phyloP scores from a whole-genome alignment of 2,329 filamentous ascomycete species.

The Uncinocarpus reesii region DNA sequence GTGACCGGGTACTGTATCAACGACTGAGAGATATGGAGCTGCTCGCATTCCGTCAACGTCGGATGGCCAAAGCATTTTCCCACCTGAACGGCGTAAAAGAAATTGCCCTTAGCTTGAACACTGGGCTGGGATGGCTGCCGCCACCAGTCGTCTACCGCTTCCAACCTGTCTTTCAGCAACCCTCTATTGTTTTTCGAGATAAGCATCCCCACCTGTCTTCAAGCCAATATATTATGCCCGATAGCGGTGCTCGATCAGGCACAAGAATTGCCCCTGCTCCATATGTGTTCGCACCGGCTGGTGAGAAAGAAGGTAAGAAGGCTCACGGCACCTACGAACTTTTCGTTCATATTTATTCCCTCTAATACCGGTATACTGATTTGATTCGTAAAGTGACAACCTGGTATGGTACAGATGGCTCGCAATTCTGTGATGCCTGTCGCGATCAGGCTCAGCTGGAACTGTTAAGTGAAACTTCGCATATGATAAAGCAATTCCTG shows the following conservation, averaged over 20 bases:
- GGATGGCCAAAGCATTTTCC: conserved; percentile 52
- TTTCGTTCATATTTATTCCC: neutral
- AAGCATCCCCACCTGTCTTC: neutral
- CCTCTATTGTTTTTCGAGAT: conserved; percentile 39
- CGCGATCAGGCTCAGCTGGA: conserved; percentile 56
- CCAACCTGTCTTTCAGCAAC: conserved; percentile 38
- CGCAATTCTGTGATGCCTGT: conserved; percentile 42
- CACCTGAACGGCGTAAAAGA: conserved; percentile 48
- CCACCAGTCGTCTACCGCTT: conserved; percentile 49
- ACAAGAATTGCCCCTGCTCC: neutral
- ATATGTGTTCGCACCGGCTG: neutral
- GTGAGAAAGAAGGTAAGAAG: neutral
- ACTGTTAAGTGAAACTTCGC: conserved; percentile 57
- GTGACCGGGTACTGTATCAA: conserved; percentile 50
- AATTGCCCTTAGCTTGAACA: conserved; percentile 58
- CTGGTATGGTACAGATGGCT: conserved; percentile 1
- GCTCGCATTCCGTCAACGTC: conserved; percentile 52
- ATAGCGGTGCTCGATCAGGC: neutral
- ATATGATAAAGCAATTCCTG: conserved; percentile 59
- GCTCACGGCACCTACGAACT: too few relatives aligned
- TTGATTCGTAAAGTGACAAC: neutral
- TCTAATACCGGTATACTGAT: neutral
- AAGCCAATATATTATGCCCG: neutral
- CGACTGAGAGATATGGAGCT: conserved; percentile 51
- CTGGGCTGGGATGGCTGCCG: conserved; percentile 56